Evolutionary conservation across 169 alveolate genomes (phyloP).

Genomic region (Eimeria sp.): DNA sequence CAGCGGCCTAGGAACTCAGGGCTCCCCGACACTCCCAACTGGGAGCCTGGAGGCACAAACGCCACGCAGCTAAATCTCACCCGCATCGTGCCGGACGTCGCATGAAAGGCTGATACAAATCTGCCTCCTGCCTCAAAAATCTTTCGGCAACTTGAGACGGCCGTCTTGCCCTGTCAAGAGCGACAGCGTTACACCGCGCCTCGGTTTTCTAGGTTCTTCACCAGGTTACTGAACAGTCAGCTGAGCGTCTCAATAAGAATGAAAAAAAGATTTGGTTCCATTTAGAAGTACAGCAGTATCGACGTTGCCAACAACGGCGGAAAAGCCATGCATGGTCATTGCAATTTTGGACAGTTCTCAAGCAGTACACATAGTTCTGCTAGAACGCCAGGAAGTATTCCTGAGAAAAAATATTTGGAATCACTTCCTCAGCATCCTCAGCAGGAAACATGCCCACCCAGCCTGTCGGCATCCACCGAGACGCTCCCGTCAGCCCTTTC

Average conservation of each 20-base stretch:
- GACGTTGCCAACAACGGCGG: neutral
- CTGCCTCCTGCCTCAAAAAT: neutral
- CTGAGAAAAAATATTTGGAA: neutral
- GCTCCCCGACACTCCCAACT: slow-evolving; percentile 79
- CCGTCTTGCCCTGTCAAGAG: neutral
- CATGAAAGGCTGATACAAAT: neutral
- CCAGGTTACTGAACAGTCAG: neutral
- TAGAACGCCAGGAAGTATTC: neutral
- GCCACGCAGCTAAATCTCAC: slow-evolving; percentile 79
- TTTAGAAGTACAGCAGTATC: neutral
- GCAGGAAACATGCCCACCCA: neutral
- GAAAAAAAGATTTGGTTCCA: neutral
- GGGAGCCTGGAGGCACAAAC: slow-evolving; percentile 80
- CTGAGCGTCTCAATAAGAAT: neutral
- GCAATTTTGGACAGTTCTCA: neutral
- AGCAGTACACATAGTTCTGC: neutral
- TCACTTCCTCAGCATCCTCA: neutral
- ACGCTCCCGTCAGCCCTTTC: slow-evolving; percentile 5
- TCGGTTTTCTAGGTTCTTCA: neutral
- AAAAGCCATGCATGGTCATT: neutral
- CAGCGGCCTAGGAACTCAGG: slow-evolving; percentile 75
- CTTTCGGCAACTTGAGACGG: neutral
- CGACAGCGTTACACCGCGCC: neutral
- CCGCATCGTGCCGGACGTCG: slow-evolving; percentile 20
- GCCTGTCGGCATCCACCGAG: neutral